Conservation (phyloP, 2,329 filamentous ascomycete species). For the Nemania diffusa region DNA sequence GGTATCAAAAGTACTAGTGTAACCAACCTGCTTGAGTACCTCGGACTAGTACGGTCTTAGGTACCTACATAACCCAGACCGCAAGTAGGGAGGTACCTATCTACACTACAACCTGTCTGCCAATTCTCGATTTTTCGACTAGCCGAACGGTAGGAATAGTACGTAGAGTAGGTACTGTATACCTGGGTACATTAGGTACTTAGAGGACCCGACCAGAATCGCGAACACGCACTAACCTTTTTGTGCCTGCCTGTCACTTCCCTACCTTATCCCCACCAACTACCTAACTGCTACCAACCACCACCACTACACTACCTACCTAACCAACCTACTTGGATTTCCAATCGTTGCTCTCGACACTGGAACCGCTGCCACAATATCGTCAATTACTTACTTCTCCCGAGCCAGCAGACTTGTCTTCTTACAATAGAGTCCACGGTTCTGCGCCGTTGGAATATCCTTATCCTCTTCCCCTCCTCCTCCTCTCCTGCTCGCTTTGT, state of each 20-base stretch:
- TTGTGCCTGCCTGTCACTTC: conserved; percentile 1
- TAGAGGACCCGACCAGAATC: neutral
- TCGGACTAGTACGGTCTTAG: neutral
- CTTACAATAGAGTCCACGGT: conserved; percentile 43
- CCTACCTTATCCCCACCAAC: neutral
- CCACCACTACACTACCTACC: conserved; percentile 1
- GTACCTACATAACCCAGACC: neutral
- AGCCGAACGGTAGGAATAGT: neutral
- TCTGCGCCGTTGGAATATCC: conserved; percentile 37
- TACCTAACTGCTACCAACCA: conserved; percentile 9
- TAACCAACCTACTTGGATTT: conserved; percentile 3
- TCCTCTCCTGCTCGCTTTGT: conserved; percentile 13
- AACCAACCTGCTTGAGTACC: neutral
- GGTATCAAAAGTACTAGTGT: neutral
- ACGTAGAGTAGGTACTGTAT: neutral
- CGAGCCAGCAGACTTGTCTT: conserved; percentile 26
- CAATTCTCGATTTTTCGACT: neutral
- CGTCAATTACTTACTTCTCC: conserved; percentile 17
- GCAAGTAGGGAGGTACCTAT: neutral
- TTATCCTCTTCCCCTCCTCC: conserved; percentile 4
- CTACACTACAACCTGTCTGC: neutral
- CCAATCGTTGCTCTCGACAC: conserved; percentile 24
- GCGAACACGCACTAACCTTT: neutral
- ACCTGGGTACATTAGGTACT: neutral
- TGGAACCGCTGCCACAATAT: conserved; percentile 20